Evolutionary conservation across 148 eudicot genomes (phyloP), one percentile per base, ranked within the genome.

Genomic region (Spergularia bocconei): DNA sequence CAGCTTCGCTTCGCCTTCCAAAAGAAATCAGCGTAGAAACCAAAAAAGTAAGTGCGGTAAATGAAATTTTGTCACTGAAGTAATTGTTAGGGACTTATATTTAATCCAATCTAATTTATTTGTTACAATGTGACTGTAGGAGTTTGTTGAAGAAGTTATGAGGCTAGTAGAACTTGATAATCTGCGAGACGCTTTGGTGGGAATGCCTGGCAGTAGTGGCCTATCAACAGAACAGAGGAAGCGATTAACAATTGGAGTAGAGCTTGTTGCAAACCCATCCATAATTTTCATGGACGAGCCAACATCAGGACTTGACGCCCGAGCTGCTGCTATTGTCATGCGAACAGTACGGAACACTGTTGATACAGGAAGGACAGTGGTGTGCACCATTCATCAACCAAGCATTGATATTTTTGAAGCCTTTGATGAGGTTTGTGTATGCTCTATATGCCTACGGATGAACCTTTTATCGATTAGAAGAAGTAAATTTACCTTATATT

Each of bases 291-390:
- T 93, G 98, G 98, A 93, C 82, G 98, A 93, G 69, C 98, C 98
- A 5, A 93, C 98, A 56, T 93, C 98, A 73, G 98, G 98, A n/a
- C 91, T 93, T 52, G 98, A 93, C 82, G 98, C 98, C 75, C 82
- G 98, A 80, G 97, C 98, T 71, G 98, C 98, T 59, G 98, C 98
- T 63, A 91, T 93, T 78, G 98, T 93, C 8, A 91, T 93, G 98
- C 61, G 94, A 80, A 88, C 98, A 69, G 97, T 93, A 16, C 90
- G 97, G 65, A 93, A 93, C 60, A 93, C 97, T 17, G 98, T 93
- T 71, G 88, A 93, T 77, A 93, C 94, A n/a, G 97, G 98, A 80
- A 85, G 98, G 77, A 93, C 98, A 1, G 94, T 93, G 12, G 98
- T 93, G 52, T 93, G 98, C 84, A 93, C 98, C 76, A 93, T 93